A percentile compares a stretch with the other conserved stretches of the same genome.
Evolutionary conservation across 257 asterid species (phyloP).

Genomic region (Paraleonurus japonicus): DNA sequence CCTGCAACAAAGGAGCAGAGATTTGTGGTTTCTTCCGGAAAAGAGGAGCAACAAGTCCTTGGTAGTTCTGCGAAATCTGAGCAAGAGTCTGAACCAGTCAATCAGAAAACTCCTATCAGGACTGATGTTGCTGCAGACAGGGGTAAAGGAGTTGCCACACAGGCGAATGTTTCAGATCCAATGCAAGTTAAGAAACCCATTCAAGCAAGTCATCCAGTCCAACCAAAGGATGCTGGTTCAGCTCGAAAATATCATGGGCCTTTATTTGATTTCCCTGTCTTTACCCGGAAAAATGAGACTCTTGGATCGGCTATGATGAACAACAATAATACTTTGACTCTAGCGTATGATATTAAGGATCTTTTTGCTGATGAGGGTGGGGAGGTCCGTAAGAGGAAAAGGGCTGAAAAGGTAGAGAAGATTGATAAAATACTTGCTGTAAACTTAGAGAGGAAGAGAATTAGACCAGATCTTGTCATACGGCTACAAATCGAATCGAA

Average conservation of each 20-base stretch:
- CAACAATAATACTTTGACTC: slow-evolving; percentile 61
- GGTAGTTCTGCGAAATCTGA: slow-evolving; percentile 54
- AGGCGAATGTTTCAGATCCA: slow-evolving; percentile 50
- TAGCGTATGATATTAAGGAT: slow-evolving; percentile 86
- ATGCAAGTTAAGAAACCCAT: slow-evolving; percentile 58
- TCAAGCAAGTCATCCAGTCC: slow-evolving; percentile 57
- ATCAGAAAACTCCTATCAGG: slow-evolving; percentile 49
- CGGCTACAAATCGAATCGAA: slow-evolving; percentile 92
- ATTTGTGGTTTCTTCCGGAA: slow-evolving; percentile 49
- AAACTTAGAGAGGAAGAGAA: slow-evolving; percentile 92
- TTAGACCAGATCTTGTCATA: slow-evolving; percentile 84
- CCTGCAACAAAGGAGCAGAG: slow-evolving; percentile 52
- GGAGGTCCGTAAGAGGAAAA: slow-evolving; percentile 67
- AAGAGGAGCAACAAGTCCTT: slow-evolving; percentile 65
- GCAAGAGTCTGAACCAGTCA: slow-evolving; percentile 54
- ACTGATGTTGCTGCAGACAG: slow-evolving; percentile 62
- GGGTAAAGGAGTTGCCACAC: slow-evolving; percentile 73
- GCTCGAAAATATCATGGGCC: slow-evolving; percentile 96
- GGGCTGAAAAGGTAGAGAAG: slow-evolving; percentile 78
- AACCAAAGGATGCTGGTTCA: slow-evolving; percentile 70
- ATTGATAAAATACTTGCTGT: slow-evolving; percentile 82
- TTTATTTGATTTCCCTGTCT: slow-evolving; percentile 90
- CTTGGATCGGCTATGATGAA: slow-evolving; percentile 83
- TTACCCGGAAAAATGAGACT: slow-evolving; percentile 86
- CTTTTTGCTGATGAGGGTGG: slow-evolving; percentile 80